Percentiles rank a stretch among this genome's conserved stretches.
Evolutionary conservation across 2,329 filamentous ascomycete species (phyloP).

Genomic region (Colletotrichum neosansevieriae): DNA sequence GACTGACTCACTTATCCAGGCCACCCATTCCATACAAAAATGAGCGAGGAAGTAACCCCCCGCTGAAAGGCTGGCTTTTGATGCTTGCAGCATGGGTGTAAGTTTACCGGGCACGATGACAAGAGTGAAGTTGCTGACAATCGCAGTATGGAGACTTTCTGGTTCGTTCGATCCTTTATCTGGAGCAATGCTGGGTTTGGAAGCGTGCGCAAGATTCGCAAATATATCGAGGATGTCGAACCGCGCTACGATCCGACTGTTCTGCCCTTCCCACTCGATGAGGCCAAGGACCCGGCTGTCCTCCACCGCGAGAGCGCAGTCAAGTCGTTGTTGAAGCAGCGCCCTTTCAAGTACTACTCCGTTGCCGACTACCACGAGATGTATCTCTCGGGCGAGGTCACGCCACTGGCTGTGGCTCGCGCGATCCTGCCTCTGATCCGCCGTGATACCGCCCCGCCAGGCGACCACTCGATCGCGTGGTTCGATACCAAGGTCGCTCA

Average conservation of each 20-base stretch:
- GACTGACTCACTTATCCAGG: constrained; percentile 42
- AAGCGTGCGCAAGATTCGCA: constrained; percentile 64
- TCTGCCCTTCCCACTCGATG: constrained; percentile 53
- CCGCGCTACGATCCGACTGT: constrained; percentile 61
- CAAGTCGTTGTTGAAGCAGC: constrained; percentile 13
- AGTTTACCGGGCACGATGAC: constrained; percentile 43
- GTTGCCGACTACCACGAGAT: constrained; percentile 59
- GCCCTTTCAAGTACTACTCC: constrained; percentile 47
- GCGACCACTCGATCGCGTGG: constrained; percentile 58
- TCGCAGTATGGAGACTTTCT: constrained; percentile 67
- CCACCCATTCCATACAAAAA: constrained; percentile 58
- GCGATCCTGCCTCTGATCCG: constrained; percentile 60
- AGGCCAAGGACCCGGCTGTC: constrained; percentile 56
- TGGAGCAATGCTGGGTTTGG: constrained; percentile 76
- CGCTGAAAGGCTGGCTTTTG: constrained; percentile 67
- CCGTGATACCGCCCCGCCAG: constrained; percentile 51
- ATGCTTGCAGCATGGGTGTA: constrained; percentile 67
- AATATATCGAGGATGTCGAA: constrained; percentile 63
- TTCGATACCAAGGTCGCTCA: constrained; percentile 56
- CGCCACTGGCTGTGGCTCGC: constrained; percentile 58
- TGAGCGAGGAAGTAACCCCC: constrained; percentile 65
- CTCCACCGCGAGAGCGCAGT: constrained; percentile 36
- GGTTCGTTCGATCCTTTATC: constrained; percentile 65
- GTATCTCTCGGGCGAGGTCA: constrained; percentile 59
- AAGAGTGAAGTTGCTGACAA: background rate